Conservation (phyloP, 371 early-diverging fungal species). For the Mortierella sp. region DNA sequence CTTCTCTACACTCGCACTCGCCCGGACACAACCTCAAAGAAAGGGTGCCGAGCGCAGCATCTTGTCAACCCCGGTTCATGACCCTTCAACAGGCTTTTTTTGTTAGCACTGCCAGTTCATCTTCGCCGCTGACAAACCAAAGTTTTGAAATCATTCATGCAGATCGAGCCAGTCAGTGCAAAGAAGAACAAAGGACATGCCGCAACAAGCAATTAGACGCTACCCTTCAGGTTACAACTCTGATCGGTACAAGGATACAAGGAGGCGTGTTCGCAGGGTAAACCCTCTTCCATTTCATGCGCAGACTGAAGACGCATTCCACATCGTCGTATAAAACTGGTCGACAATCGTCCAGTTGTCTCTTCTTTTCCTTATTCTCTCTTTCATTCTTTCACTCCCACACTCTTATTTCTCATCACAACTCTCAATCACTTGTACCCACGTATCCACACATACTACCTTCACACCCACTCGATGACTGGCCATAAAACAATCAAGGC, state of each 20-base stretch:
- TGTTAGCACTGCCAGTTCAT: no score
- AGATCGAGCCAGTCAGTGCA: neutral
- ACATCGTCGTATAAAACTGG: neutral
- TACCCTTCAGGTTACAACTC: neutral
- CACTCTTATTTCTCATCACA: neutral
- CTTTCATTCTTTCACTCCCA: neutral
- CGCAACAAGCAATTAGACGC: neutral
- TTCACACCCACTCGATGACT: conserved; percentile 1
- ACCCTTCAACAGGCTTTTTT: neutral
- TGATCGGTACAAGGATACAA: neutral
- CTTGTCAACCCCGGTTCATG: neutral
- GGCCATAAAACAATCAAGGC: conserved; percentile 18
- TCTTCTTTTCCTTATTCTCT: neutral
- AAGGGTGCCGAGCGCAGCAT: no score
- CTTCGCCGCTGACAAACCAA: neutral
- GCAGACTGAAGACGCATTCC: neutral
- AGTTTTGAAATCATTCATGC: neutral
- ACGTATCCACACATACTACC: neutral
- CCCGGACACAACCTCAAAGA: neutral
- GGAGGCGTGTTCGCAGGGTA: neutral
- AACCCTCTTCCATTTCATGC: neutral
- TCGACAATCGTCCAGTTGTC: neutral
- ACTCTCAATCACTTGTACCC: neutral
- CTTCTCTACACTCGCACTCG: neutral
- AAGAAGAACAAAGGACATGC: neutral